Evolutionary conservation across 1,139 yeast genomes (phyloP).

Genomic region (Yamadazyma dushanensis): DNA sequence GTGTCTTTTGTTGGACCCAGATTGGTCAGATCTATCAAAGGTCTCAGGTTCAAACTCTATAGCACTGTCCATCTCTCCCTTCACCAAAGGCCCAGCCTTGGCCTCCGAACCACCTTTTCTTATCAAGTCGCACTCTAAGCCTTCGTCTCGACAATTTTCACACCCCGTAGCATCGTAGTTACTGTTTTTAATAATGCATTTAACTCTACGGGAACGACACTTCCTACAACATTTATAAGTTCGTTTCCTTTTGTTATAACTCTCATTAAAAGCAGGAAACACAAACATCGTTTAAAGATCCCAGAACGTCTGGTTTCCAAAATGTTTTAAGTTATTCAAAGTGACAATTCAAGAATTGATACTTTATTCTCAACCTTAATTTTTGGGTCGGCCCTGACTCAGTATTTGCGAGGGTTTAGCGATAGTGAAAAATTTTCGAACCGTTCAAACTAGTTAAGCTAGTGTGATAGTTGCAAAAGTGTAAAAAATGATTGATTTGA

Average conservation of each 20-base stretch:
- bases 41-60: too few species aligned
- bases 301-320: too few species aligned
- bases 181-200: conserved; percentile 34
- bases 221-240: conserved; percentile 54
- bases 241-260: conserved; percentile 52
- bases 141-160: conserved; percentile 26
- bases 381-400: too few species aligned
- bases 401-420: too few species aligned
- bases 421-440: conserved; percentile 1
- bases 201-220: conserved; percentile 45
- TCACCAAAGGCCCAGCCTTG: neutral
- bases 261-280: conserved; percentile 59
- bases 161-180: conserved; percentile 40
- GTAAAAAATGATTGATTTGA: conserved; percentile 17
- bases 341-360: too few species aligned
- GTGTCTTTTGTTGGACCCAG: too few species aligned
- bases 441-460: too few species aligned
- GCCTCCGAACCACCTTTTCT: neutral
- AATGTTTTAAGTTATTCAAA: too few species aligned
- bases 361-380: too few species aligned
- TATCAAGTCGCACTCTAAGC: conserved; percentile 6
- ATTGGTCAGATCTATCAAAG: too few species aligned
- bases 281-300: too few species aligned
- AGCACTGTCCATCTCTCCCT: too few species aligned
- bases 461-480: neutral